Base-by-base conservation (phyloP, 371 early-diverging fungal species). In the Syncephalastrum racemosum region DNA sequence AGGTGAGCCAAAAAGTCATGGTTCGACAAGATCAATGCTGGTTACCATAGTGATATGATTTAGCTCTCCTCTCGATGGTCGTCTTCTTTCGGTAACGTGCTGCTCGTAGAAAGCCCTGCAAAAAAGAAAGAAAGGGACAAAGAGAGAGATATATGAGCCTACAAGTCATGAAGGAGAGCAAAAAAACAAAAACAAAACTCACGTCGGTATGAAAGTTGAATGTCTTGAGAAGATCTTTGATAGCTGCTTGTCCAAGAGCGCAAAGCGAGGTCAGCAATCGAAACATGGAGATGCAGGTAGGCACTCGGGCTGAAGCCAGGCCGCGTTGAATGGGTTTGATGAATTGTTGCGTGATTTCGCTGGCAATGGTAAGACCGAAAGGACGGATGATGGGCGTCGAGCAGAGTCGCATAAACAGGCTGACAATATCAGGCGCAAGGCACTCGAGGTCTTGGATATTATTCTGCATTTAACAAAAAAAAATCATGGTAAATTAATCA, bases 301-400 rank as follows among this genome's bases (percentile, higher is more conserved):
- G 71, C 46, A 73, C 64, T 48, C 70, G 59, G 53, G 93, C 89
- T 8, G 81, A 76, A 2, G 88, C 90, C 77, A 96, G 80, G 27
- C 92, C 94, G 24, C 90, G 81, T 66, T 94, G 94, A 20, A 97
- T 80, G 67, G 89, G 93, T 67, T 94, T 94, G 77, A 94, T 82
- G 16, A 66, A 73, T 52, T 65, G 44, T 40, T 64, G 62, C 12
- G 25, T n/a, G 46, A 53, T 20, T 15, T 24, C 42, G 42, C 43
- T 54, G 45, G 50, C 46, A 52, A 66, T 61, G 3, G 70, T 64
- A 4, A 73, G 41, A 25, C 79, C 79, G 53, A 69, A 75, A 0
- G 79, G 64, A 15, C 79, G 71, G 31, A 79, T 68, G 31, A 79
- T 59, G 15, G 79, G 79, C n/a, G 79, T 73, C 20, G 63, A 60